Conservation (phyloP, 371 early-diverging fungal species). For the Paraphysoderma sedebokerense region DNA sequence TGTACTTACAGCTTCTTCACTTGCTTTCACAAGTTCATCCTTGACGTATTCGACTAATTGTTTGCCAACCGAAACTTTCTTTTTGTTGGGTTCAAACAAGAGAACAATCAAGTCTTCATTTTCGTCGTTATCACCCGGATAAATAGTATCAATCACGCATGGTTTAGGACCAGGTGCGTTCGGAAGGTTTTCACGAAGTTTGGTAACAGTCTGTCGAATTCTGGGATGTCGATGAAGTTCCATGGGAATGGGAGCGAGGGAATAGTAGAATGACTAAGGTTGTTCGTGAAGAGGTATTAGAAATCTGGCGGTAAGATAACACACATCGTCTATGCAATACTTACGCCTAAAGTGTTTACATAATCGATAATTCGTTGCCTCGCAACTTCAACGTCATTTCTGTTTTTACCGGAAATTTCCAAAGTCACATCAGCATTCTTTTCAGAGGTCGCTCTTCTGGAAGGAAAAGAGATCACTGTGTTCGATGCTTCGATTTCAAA, state of each 20-base stretch:
- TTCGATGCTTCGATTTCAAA: neutral
- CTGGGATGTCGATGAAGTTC: neutral
- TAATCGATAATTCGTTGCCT: too few relatives aligned
- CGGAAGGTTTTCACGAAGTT: slow-evolving; percentile 2
- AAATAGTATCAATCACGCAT: slow-evolving; percentile 42
- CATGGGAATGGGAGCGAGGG: neutral
- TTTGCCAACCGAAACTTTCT: slow-evolving; percentile 20
- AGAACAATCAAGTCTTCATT: slow-evolving; percentile 46
- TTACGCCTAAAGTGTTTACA: too few relatives aligned
- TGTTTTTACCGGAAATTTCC: too few relatives aligned
- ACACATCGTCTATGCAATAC: too few relatives aligned
- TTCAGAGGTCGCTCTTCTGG: too few relatives aligned
- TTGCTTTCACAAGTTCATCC: slow-evolving; percentile 45
- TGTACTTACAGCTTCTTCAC: slow-evolving; percentile 21
- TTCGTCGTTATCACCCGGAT: slow-evolving; percentile 44
- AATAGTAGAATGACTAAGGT: neutral
- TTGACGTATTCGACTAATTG: too few relatives aligned
- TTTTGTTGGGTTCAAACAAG: slow-evolving; percentile 34
- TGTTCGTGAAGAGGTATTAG: too few relatives aligned
- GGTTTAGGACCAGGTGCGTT: slow-evolving; percentile 9
- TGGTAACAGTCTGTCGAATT: neutral
- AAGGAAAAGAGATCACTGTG: neutral
- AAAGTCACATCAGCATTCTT: too few relatives aligned
- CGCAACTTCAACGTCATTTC: too few relatives aligned
- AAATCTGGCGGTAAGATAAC: too few relatives aligned